These are phyloP conservation scores for Saitozyma sp. DNA, from an alignment of 768 basidiomycete species.

Conservation along the genomic window DNA sequence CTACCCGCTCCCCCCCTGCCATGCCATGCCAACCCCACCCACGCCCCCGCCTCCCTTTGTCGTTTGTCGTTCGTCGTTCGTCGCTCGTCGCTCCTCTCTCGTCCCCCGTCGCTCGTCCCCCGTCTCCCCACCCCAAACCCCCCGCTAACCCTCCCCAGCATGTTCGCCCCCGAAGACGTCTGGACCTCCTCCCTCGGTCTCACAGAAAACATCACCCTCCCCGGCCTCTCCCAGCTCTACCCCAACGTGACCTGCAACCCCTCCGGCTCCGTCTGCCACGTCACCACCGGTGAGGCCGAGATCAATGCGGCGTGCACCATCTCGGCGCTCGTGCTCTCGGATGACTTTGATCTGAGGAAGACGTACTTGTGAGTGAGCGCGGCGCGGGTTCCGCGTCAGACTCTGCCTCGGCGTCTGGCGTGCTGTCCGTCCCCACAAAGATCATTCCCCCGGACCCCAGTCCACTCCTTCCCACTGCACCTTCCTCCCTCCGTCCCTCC, in stretches of 20 bases:
- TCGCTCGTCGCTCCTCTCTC: too few species aligned
- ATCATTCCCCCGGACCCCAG: too few species aligned
- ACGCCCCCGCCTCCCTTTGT: too few species aligned
- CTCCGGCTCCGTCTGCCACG: constrained; percentile 52
- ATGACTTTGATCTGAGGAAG: constrained; percentile 52
- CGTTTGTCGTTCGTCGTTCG: too few species aligned
- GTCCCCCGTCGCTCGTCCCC: too few species aligned
- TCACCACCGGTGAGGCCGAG: constrained; percentile 54
- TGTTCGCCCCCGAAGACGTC: constrained; percentile 45
- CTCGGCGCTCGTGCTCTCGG: constrained; percentile 50
- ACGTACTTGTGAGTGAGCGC: constrained; percentile 54
- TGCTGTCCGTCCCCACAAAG: too few species aligned
- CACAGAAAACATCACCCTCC: constrained; percentile 52
- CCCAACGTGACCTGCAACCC: constrained; percentile 54
- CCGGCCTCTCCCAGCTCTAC: constrained; percentile 55
- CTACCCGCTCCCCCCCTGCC: too few species aligned
- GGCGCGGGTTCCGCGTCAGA: too few species aligned
- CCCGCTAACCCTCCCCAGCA: constrained; percentile 9
- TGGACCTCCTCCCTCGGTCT: constrained; percentile 43
- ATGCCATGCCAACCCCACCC: not conserved
- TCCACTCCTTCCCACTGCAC: too few species aligned
- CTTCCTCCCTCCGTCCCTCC: too few species aligned
- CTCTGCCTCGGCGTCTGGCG: too few species aligned
- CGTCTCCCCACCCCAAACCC: not conserved
- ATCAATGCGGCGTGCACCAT: constrained; percentile 57